Base-by-base conservation (phyloP, 1,139 yeast genomes). In the Maudiozyma humilis region DNA sequence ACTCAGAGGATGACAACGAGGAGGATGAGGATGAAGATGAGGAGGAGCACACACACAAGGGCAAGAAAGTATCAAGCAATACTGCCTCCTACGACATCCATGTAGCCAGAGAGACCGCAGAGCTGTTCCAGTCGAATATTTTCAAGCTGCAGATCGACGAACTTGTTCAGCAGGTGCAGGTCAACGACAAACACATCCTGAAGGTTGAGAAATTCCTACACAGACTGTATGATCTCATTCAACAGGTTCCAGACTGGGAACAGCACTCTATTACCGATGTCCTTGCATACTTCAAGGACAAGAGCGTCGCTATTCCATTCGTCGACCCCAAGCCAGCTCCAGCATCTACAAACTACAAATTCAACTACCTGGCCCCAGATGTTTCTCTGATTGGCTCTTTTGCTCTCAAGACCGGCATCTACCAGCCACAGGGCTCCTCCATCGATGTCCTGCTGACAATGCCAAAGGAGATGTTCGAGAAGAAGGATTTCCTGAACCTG, bases 101-200 rank as follows among this genome's bases (percentile, higher is more conserved):
- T 58, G 73, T 84, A 2, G 96, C 96, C 0, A 73, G 95, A 55
- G 96, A 89, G 62, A 85, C 97, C 0, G 93, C 95, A 0, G 96
- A 88, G 60, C 69, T 89, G 41, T 91, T 89, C 76, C 87, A 88
- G 59, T 87, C 96, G 13, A 89, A 89, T 64, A 87, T 91, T 46
- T 89, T 91, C 76, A 91, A 91, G 64, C 69, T 91, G 47, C 95
- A 91, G 66, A 88, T 89, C 45, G 98, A 89, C 63, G 97, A 89
- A 60, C 70, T 91, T 36, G 69, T 91, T 57, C 76, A 78, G 52
- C 96, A 88, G 62, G 75, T 89, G 38, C 77, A 77, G 53, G 65
- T 88, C 38, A 84, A 84, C 56, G 93, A 85, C 18, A 66, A 75
- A 20, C 80, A 82, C 57, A 75, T 82, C 36, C 65, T 76, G 43